Evolutionary conservation across 352 stramenopile genomes (phyloP), one percentile per base, ranked within the genome.

Genomic region (Globisporangium viniferum): DNA sequence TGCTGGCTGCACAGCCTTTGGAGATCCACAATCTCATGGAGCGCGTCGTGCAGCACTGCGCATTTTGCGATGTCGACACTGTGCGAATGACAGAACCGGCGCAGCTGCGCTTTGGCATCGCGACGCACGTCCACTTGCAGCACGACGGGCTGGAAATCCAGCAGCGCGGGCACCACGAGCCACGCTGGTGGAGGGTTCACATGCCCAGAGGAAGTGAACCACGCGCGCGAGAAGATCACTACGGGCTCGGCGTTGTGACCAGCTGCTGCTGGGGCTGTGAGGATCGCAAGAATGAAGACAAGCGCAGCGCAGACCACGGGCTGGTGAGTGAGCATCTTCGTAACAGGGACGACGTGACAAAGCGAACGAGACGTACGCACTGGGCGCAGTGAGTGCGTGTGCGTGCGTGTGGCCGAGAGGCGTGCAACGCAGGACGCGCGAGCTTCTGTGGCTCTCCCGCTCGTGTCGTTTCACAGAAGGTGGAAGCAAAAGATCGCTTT

Each of bases 141-240:
- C 10, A 89, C 56, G 48, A 73, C 64, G 2, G 80, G 80, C 46
- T 88, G 80, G 56, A 89, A 73, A 59, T 89, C 78, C n/a, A 89
- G 66, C 46, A 88, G 64, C 67, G 78, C 56, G 5, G 82, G 77
- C 5, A 90, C 35, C 39, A 77, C 41, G 4, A 88, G 59, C 64
- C 72, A 78, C 44, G 41, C 60, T 3, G 61, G 44, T 10, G 44
- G 33, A n/a, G 49, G 15, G 2, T 22, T 39, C 18, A 12, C 0
- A 35, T 36, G 1, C 33, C 10, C 6, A 3, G 41, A 35, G 15
- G 41, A 35, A 8, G 22, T 55, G 18, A 36, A 3, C 53, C 33
- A 55, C 24, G 59, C 39, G 41, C n/a, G 66, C 4, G 66, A 63
- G 36, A 67, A 71, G 31, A 71, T 71, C 36, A 71, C 51, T 1